Evolutionary conservation across 768 basidiomycete species (phyloP), one percentile per base, ranked within the genome.

Genomic region (Termitomyces sp.): DNA sequence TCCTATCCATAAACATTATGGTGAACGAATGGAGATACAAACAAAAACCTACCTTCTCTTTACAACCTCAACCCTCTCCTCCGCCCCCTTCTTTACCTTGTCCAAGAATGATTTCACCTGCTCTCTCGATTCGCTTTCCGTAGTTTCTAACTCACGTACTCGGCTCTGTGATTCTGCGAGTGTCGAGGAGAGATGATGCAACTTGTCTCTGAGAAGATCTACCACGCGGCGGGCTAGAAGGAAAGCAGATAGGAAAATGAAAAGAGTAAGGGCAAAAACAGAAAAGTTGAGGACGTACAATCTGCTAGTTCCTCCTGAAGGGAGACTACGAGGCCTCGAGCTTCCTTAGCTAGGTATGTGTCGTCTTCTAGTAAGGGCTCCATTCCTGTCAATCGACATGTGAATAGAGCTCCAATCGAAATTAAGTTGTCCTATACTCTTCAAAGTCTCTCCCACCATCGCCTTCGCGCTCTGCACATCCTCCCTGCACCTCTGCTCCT

Each of bases 151-250:
- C n/a, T 74, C 74, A 12, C 61, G 64, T 18, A 74, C 58, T 5
- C 68, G 67, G 6, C 54, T 62, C 47, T 67, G 68, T 1, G 69
- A 44, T 16, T 73, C 71, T 1, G 69, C 71, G 0, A 76, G 58
- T 41, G 71, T 67, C 7, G 67, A 61, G 1, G 70, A 64, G 16
- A 71, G 62, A 44, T 69, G 57, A 42, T 72, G 67, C 0, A 74
- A 63, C 52, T 76, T 76, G 52, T 74, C 71, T 22, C 75, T 68
- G 2, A 76, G 63, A 4, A 77, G 61, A 39, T 76, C 74, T 3
- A 65, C 71, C 5, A 75, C 73, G 40, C 73, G 67, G 31, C 68
- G 65, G 4, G 75, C 74, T 76, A 36, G 23, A 13, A 43, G 31
- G 7, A 13, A 13, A 43, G 5, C 1, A 22, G 3, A 31, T 2